Evolutionary conservation across 1,284 basidiomycete species (phyloP), one percentile per base, ranked within the genome.

Genomic region (Termitomyces sp.): DNA sequence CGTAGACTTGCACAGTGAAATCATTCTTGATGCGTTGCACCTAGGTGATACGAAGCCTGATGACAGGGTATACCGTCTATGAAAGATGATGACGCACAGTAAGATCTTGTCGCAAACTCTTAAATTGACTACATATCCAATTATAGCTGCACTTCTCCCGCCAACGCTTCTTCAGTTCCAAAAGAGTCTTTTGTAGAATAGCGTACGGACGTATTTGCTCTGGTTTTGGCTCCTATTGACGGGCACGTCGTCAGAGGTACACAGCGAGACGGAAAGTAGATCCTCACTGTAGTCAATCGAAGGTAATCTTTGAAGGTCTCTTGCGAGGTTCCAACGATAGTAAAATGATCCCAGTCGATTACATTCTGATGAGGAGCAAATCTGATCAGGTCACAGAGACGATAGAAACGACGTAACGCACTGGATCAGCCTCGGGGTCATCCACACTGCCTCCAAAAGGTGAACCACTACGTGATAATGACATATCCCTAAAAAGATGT

Each of bases 11-110:
- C 33, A 96, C 94, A 0, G 97, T 98, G 64, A 99, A 98, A 51
- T 97, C 92, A 64, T 97, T 99, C 76, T 97, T 97, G 67, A 99
- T 97, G 33, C 96, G 86, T 76, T 99, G 97, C n/a, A 99, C 95
- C 94, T 97, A 49, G 42, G 41, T 41, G 46, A 39, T 21, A 21
- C n/a, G 8, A 43, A 26, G 48, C 30, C 41, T 43, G 39, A 51
- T 54, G 50, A 55, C 37, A 33, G 40, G 19, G 6, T 65, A 46
- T 52, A 55, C 11, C 3, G 3, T 5, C 50, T 13, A 42, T 18
- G 18, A 49, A 49, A 34, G 52, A 57, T 35, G 37, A 41, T 46
- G 38, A 80, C 89, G 71, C 69, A 96, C 96, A 57, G 94, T 98
- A 57, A 99, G 77, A 74, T 99, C 97, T 71, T 99, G 97, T 45